A percentile compares a stretch with the other conserved stretches of the same genome.
These are phyloP conservation scores for Pichia insulana DNA, from an alignment of 805 yeast species.

Conservation along the genomic window DNA sequence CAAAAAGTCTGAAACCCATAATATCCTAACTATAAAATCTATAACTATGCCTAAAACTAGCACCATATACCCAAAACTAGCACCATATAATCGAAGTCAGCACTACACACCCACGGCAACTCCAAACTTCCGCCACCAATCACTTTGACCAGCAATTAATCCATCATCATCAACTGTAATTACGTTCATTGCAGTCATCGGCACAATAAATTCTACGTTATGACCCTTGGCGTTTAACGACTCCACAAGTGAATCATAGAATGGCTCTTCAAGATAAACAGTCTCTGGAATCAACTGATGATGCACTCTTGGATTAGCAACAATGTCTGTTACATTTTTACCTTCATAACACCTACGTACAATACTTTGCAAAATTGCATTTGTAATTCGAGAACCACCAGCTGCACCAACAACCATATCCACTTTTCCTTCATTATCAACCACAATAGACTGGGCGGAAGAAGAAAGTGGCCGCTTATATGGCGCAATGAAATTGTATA, in stretches of 20 bases:
- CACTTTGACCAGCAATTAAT: slow-evolving; percentile 67
- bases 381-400: slow-evolving; percentile 84
- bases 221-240: slow-evolving; percentile 43
- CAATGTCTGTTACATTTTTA: slow-evolving; percentile 52
- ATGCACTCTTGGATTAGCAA: slow-evolving; percentile 77
- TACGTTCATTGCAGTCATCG: slow-evolving; percentile 53
- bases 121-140: slow-evolving; percentile 85
- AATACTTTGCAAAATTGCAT: slow-evolving; percentile 76
- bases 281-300: slow-evolving; percentile 80
- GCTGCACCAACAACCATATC: slow-evolving; percentile 83
- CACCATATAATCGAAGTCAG: too few relatives aligned
- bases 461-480: slow-evolving; percentile 79
- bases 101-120: slow-evolving; percentile 60
- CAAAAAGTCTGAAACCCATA: too few relatives aligned
- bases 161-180: slow-evolving; percentile 30
- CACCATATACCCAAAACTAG: too few relatives aligned
- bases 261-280: slow-evolving; percentile 51
- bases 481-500: slow-evolving; percentile 69
- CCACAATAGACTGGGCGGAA: slow-evolving; percentile 65
- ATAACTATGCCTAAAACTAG: too few relatives aligned
- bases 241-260: slow-evolving; percentile 31
- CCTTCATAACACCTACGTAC: slow-evolving; percentile 53
- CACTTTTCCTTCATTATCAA: slow-evolving; percentile 35
- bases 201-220: slow-evolving; percentile 30
- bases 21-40: too few relatives aligned